phyloP scores from a whole-genome alignment of 257 asterid genomes.

The Lithospermum erythrorhizon region DNA sequence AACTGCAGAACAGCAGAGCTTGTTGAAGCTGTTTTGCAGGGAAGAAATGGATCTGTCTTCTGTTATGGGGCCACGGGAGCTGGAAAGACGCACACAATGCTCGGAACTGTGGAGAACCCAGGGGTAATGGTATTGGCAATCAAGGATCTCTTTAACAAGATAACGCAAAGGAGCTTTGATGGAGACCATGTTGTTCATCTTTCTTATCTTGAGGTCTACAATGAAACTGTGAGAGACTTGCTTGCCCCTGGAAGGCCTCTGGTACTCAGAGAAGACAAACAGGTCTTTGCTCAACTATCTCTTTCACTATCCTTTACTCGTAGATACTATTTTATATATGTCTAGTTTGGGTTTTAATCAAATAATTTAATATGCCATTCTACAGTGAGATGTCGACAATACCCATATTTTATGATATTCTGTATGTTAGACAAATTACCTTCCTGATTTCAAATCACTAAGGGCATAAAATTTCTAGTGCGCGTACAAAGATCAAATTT shows the following conservation, averaged over 20 bases:
- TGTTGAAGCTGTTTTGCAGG: slow-evolving; percentile 56
- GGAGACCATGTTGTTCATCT: slow-evolving; percentile 47
- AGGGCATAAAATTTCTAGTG: too few relatives aligned
- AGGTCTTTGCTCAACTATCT: slow-evolving; percentile 19
- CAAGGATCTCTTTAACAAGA: slow-evolving; percentile 48
- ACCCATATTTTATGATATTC: too few relatives aligned
- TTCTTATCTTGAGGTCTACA: slow-evolving; percentile 61
- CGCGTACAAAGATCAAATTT: too few relatives aligned
- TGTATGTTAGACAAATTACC: too few relatives aligned
- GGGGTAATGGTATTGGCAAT: slow-evolving; percentile 67
- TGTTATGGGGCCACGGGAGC: slow-evolving; percentile 73
- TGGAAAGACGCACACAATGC: slow-evolving; percentile 62
- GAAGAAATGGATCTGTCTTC: slow-evolving; percentile 57
- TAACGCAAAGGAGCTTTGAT: slow-evolving; percentile 38
- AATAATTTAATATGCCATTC: too few relatives aligned
- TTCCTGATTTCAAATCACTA: too few relatives aligned
- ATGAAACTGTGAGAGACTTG: slow-evolving; percentile 55
- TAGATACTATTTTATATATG: too few relatives aligned
- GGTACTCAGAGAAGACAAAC: slow-evolving; percentile 59
- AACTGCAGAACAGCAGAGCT: slow-evolving; percentile 57
- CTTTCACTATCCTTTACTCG: too few relatives aligned
- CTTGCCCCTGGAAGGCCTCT: slow-evolving; percentile 57
- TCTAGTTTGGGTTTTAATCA: too few relatives aligned
- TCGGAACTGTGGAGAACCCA: slow-evolving; percentile 48
- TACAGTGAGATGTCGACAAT: too few relatives aligned